These are phyloP conservation scores for Debaryomyces nepalensis DNA, from an alignment of 1,139 yeast genomes.

Conservation along the genomic window DNA sequence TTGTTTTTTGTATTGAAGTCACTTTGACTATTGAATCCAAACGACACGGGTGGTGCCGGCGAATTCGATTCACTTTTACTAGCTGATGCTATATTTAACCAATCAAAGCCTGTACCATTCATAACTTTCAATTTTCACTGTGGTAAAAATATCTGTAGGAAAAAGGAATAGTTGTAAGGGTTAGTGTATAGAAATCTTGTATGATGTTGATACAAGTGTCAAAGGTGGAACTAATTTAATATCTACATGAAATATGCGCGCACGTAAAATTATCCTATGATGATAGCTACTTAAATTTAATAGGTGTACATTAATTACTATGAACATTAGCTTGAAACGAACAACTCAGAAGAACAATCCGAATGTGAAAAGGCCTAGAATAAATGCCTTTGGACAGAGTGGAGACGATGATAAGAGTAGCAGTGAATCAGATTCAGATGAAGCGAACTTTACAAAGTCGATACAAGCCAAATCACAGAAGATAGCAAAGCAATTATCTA, in stretches of 20 bases:
- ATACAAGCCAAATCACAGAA: slow-evolving; percentile 15
- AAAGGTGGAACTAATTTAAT: slow-evolving; percentile 1
- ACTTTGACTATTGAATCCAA: slow-evolving; percentile 19
- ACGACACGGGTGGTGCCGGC: slow-evolving; percentile 31
- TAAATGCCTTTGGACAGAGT: slow-evolving; percentile 3
- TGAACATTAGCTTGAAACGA: slow-evolving; percentile 19
- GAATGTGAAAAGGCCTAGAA: slow-evolving; percentile 9
- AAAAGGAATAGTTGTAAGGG: not conserved
- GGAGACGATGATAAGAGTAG: slow-evolving; percentile 3
- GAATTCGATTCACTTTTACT: slow-evolving; percentile 19
- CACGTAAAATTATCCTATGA: slow-evolving; percentile 2
- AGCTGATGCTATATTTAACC: slow-evolving; percentile 27
- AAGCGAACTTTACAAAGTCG: slow-evolving; percentile 14
- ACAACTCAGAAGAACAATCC: slow-evolving; percentile 6
- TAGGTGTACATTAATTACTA: not conserved
- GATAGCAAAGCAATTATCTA: slow-evolving; percentile 12
- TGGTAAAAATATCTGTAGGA: not conserved
- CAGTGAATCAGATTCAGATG: slow-evolving; percentile 15
- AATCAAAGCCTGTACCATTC: slow-evolving; percentile 28
- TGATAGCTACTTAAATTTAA: not conserved
- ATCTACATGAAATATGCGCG: slow-evolving; percentile 11
- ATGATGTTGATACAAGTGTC: slow-evolving; percentile 2
- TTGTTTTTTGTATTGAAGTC: slow-evolving; percentile 2
- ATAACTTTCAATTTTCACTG: slow-evolving; percentile 11
- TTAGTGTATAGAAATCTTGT: not conserved